Conservation (phyloP, 2,329 filamentous ascomycete species). For the Diplodia sapinea region DNA sequence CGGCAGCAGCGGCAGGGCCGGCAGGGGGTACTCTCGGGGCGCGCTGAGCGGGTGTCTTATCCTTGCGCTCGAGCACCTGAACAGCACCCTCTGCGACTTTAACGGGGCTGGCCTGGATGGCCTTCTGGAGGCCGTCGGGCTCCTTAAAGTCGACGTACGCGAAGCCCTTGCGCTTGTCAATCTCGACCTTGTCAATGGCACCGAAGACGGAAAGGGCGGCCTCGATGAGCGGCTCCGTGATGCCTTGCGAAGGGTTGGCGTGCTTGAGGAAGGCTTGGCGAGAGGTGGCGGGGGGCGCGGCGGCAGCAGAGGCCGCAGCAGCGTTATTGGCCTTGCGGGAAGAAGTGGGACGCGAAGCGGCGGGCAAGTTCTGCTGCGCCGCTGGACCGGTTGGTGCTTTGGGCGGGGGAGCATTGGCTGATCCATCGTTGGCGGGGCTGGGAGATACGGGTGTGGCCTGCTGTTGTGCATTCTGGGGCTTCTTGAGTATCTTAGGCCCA, state of each 20-base stretch:
- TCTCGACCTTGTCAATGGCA: constrained; percentile 77
- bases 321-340: constrained; percentile 28
- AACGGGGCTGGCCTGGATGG: constrained; percentile 80
- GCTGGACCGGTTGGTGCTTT: constrained; percentile 32
- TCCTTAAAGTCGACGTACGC: constrained; percentile 90
- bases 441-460: constrained; percentile 32
- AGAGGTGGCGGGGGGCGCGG: constrained; percentile 11
- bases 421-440: constrained; percentile 1
- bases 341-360: constrained; percentile 21
- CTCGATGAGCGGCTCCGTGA: constrained; percentile 80
- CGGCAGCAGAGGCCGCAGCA: not conserved
- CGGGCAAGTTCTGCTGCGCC: constrained; percentile 24
- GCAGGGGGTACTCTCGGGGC: constrained; percentile 14
- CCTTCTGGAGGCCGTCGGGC: constrained; percentile 73
- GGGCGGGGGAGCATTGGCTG: constrained; percentile 13
- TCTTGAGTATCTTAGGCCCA: constrained; percentile 33
- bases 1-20: not conserved
- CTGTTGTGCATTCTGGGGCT: constrained; percentile 32
- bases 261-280: constrained; percentile 64
- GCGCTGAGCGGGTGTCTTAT: constrained; percentile 44
- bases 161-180: constrained; percentile 93
- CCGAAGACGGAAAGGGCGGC: constrained; percentile 77
- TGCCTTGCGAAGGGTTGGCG: constrained; percentile 83
- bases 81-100: constrained; percentile 84
- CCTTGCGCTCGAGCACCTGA: constrained; percentile 83